A percentile compares a stretch with the other conserved stretches of the same genome.
These are phyloP conservation scores for Chrysosporium keratinophilum DNA, from an alignment of 2,329 filamentous ascomycete species.

Conservation along the genomic window DNA sequence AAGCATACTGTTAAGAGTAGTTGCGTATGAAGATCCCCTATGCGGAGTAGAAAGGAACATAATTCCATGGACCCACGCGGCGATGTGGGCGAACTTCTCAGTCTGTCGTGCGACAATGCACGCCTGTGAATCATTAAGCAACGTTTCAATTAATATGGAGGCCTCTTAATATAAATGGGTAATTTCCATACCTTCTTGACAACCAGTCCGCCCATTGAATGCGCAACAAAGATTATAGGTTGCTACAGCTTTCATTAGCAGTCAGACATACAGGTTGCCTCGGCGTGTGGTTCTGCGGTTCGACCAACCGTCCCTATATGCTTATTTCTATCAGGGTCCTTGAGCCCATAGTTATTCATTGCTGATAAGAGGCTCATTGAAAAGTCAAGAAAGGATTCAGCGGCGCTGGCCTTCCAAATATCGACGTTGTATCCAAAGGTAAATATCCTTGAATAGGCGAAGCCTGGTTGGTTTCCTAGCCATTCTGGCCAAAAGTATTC, in stretches of 20 bases:
- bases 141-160: neutral
- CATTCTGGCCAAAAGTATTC: slow-evolving; percentile 29
- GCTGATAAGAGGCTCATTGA: slow-evolving; percentile 9
- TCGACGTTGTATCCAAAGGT: slow-evolving; percentile 19
- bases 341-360: slow-evolving; percentile 7
- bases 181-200: slow-evolving; percentile 19
- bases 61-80: slow-evolving; percentile 7
- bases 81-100: slow-evolving; percentile 10
- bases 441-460: slow-evolving; percentile 27
- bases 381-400: slow-evolving; percentile 10
- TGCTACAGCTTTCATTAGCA: neutral
- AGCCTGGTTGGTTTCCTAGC: slow-evolving; percentile 26
- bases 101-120: slow-evolving; percentile 15
- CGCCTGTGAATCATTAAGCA: slow-evolving; percentile 10
- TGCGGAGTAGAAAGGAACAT: slow-evolving; percentile 24
- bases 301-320: slow-evolving; percentile 2
- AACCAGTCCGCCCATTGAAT: slow-evolving; percentile 39
- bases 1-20: slow-evolving; percentile 20
- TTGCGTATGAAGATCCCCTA: slow-evolving; percentile 18
- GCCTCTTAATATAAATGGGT: neutral
- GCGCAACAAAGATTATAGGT: slow-evolving; percentile 35
- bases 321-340: neutral
- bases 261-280: neutral
- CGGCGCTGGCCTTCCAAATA: neutral
- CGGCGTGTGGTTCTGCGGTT: neutral